Conservation (phyloP, 495 filamentous ascomycete species). For the Melanomma pulvis-pyrius region DNA sequence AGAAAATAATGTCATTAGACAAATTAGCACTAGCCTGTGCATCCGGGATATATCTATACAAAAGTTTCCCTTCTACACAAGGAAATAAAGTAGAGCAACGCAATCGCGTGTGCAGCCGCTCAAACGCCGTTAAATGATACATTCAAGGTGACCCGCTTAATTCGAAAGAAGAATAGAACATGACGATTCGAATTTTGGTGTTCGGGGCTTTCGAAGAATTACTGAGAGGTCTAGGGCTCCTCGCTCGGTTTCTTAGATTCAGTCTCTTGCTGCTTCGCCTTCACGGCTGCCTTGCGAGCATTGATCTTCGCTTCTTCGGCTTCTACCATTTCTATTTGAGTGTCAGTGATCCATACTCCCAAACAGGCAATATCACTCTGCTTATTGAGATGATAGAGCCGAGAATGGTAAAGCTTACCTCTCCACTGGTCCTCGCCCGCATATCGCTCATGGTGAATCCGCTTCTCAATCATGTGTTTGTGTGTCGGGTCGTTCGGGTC, state of each 20-base stretch:
- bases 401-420: slow-evolving; percentile 52
- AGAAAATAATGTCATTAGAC: not conserved
- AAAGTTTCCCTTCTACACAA: not conserved
- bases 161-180: not conserved
- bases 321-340: slow-evolving; percentile 47
- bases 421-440: slow-evolving; percentile 85
- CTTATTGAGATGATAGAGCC: slow-evolving; percentile 18
- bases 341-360: slow-evolving; percentile 7
- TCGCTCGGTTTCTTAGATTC: not conserved
- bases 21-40: not conserved
- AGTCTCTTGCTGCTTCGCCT: slow-evolving; percentile 2
- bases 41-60: not conserved
- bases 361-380: not conserved
- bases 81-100: not conserved
- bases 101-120: slow-evolving; percentile 1
- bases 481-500: slow-evolving; percentile 72
- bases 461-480: slow-evolving; percentile 72
- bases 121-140: slow-evolving; percentile 6
- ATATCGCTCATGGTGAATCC: slow-evolving; percentile 71
- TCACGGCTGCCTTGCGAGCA: slow-evolving; percentile 42
- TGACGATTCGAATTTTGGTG: not conserved
- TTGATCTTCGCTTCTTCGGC: slow-evolving; percentile 48
- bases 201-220: not conserved
- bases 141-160: not conserved
- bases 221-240: not conserved